A percentile compares a stretch with the other conserved stretches of the same genome.
These are phyloP conservation scores for Pezicula radicicola DNA, from an alignment of 2,329 filamentous ascomycete species.

Conservation along the genomic window DNA sequence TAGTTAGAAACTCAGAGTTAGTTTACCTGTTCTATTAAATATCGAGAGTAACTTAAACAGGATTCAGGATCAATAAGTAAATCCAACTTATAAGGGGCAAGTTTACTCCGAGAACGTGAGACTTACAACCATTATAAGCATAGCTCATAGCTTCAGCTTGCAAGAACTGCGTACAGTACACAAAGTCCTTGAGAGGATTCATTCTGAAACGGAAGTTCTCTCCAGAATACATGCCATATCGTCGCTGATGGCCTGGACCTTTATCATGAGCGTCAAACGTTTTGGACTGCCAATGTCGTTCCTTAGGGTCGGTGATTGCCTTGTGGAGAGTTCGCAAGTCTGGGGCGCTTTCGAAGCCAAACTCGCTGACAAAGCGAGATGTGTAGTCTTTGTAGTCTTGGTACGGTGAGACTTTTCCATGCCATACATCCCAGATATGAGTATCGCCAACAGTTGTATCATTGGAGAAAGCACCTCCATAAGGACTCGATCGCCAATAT, in stretches of 20 bases:
- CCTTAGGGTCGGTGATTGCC: conserved; percentile 41
- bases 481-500: conserved; percentile 81
- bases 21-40: too few species aligned
- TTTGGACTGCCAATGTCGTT: conserved; percentile 48
- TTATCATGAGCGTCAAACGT: conserved; percentile 55
- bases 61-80: too few species aligned
- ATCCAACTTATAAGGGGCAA: too few species aligned
- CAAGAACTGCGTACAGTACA: conserved; percentile 25
- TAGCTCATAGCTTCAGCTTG: conserved; percentile 27
- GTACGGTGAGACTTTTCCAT: conserved; percentile 50
- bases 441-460: conserved; percentile 49
- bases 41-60: too few species aligned
- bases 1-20: too few species aligned
- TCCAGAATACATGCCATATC: conserved; percentile 36
- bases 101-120: too few species aligned
- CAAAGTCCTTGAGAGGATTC: conserved; percentile 19
- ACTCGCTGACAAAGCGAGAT: conserved; percentile 51
- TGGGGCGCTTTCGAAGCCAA: conserved; percentile 52
- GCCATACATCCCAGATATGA: conserved; percentile 56
- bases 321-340: conserved; percentile 41
- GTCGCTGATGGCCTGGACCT: conserved; percentile 48
- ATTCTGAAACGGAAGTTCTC: conserved; percentile 27
- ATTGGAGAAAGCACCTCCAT: conserved; percentile 70
- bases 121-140: conserved; percentile 20
- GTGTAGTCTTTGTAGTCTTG: conserved; percentile 45